Conservation (phyloP, 352 stramenopile genomes). For the Pythium oligandrum region DNA sequence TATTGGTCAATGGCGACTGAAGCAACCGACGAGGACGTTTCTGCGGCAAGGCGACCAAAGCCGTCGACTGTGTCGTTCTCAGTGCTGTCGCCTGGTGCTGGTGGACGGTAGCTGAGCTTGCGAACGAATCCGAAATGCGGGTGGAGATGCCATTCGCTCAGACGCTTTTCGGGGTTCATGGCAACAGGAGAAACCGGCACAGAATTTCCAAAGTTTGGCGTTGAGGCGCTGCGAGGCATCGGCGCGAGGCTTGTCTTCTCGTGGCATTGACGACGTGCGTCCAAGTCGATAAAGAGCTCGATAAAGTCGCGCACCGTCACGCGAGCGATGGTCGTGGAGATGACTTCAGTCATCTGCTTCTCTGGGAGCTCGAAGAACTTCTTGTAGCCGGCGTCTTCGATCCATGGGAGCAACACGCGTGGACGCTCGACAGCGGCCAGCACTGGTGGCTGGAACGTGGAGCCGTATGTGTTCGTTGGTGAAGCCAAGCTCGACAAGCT, state of each 20-base stretch:
- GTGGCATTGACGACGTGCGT: slow-evolving; percentile 21
- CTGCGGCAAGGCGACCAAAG: too few species aligned
- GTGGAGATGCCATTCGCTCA: slow-evolving; percentile 51
- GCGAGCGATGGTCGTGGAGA: slow-evolving; percentile 35
- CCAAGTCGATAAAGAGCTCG: slow-evolving; percentile 36
- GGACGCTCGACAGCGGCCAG: slow-evolving; percentile 25
- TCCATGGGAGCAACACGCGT: slow-evolving; percentile 42
- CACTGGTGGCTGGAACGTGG: slow-evolving; percentile 39
- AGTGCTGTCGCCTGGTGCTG: slow-evolving; percentile 7
- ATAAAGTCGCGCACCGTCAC: slow-evolving; percentile 36
- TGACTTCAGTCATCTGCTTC: slow-evolving; percentile 44
- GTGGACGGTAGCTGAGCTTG: slow-evolving; percentile 42
- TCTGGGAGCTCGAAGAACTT: slow-evolving; percentile 47
- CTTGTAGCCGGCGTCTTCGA: slow-evolving; percentile 24
- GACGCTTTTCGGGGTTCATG: neutral
- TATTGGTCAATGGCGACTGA: slow-evolving; percentile 56
- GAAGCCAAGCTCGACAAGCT: neutral
- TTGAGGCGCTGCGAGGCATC: neutral
- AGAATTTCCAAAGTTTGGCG: too few species aligned
- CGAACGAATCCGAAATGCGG: slow-evolving; percentile 47
- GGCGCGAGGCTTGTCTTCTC: slow-evolving; percentile 16
- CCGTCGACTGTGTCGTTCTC: neutral
- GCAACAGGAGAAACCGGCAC: neutral
- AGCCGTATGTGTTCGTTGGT: slow-evolving; percentile 18
- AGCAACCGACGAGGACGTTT: slow-evolving; percentile 20